Conservation (phyloP, 192 early-diverging fungal genomes). For the Linnemannia hyalina region DNA sequence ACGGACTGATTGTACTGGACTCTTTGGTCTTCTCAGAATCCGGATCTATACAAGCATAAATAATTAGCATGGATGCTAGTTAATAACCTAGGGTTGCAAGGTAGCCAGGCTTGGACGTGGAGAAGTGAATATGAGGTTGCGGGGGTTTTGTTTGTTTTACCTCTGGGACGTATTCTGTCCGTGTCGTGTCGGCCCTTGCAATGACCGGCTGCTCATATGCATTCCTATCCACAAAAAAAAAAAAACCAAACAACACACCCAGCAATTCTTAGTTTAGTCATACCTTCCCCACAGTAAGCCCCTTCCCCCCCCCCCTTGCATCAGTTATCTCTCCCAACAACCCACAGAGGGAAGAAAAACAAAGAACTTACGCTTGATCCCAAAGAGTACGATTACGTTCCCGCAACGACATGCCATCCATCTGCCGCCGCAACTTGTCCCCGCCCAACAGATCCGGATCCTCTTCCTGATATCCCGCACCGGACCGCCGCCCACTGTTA, state of each 20-base stretch:
- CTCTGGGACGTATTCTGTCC: constrained; percentile 52
- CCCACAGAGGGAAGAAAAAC: too few relatives aligned
- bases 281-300: too few relatives aligned
- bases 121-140: neutral
- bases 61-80: neutral
- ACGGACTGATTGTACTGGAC: constrained; percentile 21
- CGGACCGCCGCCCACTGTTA: neutral
- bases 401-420: constrained; percentile 16
- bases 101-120: neutral
- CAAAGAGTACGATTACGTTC: constrained; percentile 38
- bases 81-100: neutral
- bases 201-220: constrained; percentile 42
- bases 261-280: neutral
- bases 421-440: neutral
- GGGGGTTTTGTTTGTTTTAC: neutral
- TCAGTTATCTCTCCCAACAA: too few relatives aligned
- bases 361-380: constrained; percentile 40
- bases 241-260: neutral
- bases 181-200: constrained; percentile 25
- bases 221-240: constrained; percentile 15
- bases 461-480: neutral
- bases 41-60: constrained; percentile 30
- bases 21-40: constrained; percentile 49
- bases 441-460: neutral
- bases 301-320: too few relatives aligned